Conservation (phyloP, 768 basidiomycete genomes). For the Candolleomyces aberdarensis region DNA sequence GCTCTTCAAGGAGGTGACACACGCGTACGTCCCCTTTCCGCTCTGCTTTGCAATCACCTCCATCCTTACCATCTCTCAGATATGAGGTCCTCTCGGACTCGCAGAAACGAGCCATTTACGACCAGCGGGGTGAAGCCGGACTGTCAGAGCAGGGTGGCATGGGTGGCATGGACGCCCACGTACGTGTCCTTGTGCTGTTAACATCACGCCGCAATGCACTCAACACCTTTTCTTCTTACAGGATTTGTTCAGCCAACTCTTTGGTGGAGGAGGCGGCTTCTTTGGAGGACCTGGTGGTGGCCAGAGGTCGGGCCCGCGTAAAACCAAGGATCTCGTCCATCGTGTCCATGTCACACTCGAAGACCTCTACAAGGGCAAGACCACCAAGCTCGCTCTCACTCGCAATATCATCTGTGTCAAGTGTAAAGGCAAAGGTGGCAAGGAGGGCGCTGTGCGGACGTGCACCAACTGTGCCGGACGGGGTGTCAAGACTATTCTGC, state of each 20-base stretch:
- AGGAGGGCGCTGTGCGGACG: constrained; percentile 87
- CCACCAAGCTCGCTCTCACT: constrained; percentile 94
- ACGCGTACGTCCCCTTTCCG: constrained; percentile 66
- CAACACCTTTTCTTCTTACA: constrained; percentile 24
- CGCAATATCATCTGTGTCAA: constrained; percentile 92
- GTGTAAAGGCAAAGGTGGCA: constrained; percentile 96
- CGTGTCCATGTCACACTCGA: constrained; percentile 95
- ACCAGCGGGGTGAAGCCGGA: constrained; percentile 91
- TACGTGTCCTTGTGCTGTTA: constrained; percentile 28
- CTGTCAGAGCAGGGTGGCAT: constrained; percentile 82
- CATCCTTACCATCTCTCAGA: constrained; percentile 34
- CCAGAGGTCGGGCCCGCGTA: constrained; percentile 67
- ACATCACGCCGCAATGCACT: neutral
- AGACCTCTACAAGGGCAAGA: constrained; percentile 98
- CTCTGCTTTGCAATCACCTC: neutral
- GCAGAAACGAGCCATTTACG: constrained; percentile 79
- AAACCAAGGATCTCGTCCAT: constrained; percentile 98
- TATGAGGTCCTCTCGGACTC: constrained; percentile 93
- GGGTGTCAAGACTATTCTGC: constrained; percentile 85
- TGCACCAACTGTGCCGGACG: constrained; percentile 83
- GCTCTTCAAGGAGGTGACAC: constrained; percentile 95
- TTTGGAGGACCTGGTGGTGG: constrained; percentile 72
- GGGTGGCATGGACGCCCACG: constrained; percentile 95
- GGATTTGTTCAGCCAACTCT: constrained; percentile 97
- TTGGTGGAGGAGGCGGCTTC: constrained; percentile 79